Base-by-base conservation (phyloP, 192 early-diverging fungal species). In the Gamsiella multidivaricata region DNA sequence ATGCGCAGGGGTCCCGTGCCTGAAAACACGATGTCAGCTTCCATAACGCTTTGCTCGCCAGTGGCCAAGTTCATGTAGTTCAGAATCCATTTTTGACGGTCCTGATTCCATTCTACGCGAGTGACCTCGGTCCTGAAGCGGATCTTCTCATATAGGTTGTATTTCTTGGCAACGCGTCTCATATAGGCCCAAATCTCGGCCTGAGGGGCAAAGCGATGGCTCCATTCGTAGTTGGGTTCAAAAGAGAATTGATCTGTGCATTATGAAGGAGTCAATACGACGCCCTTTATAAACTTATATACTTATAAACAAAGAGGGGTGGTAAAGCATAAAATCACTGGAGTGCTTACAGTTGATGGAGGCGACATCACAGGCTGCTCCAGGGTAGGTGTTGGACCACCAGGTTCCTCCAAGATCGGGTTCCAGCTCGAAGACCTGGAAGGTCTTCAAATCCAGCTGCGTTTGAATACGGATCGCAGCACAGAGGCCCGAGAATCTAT, bases 391-490 rank as follows among this genome's bases (percentile, higher is more conserved):
- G 68, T 76, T 81, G 41, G 68, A 80, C 58, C 72, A 79, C 87
- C 87, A 88, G 12, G 84, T 86, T 23, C 87, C 87, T 11, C 87
- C 87, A n/a, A 88, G 63, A 36, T 84, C 83, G 4, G 68, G 45
- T 5, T 68, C 64, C 34, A 67, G 71, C 47, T 88, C 87, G 54
- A 85, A 85, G 29, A 88, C 65, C 20, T 78, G 54, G 25, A 49
- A 78, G 1, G 81, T 78, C 18, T 61, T 46, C 43, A 85, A 54
- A 33, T 80, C 80, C 37, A 88, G 49, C 22, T 86, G 64, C 12
- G 82, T 80, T 43, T 80, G 69, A 0, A 88, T 55, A 26, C 83
- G 79, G 26, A 88, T 83, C 3, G 83, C 84, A 36, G 87, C 87
- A 60, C 79, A 82, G 23, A 88, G 55, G 12, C 86, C 86, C 5